Percentiles rank a stretch among this genome's conserved stretches.
phyloP scores from a whole-genome alignment of 2,329 filamentous ascomycete species.

The Harringtonia aguacate region DNA sequence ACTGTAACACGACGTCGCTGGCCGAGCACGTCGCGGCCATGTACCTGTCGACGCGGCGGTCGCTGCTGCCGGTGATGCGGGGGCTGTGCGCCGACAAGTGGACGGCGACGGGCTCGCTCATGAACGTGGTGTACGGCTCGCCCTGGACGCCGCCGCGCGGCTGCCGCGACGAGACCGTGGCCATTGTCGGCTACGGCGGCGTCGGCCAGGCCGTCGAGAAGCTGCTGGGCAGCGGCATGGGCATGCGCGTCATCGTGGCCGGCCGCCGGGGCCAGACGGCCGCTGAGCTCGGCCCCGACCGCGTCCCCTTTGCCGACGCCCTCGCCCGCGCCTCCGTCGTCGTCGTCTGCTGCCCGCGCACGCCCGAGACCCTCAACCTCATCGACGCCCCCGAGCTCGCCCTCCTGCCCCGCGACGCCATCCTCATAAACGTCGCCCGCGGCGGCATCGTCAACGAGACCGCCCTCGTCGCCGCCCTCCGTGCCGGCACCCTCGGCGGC shows the following conservation, averaged over 20 bases:
- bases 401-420: constrained; percentile 14
- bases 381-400: constrained; percentile 13
- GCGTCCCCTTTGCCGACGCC: constrained; percentile 12
- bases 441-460: constrained; percentile 23
- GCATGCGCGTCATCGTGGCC: constrained; percentile 20
- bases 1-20: constrained; percentile 18
- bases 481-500: constrained; percentile 19
- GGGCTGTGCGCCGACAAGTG: constrained; percentile 14
- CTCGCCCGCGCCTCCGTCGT: constrained; percentile 17
- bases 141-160: constrained; percentile 12
- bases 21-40: constrained; percentile 18
- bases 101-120: constrained; percentile 13
- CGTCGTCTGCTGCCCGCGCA: constrained; percentile 23
- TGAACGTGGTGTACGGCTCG: constrained; percentile 6
- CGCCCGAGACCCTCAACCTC: constrained; percentile 16
- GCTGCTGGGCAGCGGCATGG: constrained; percentile 15
- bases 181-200: constrained; percentile 23
- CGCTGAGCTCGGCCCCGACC: constrained; percentile 8
- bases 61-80: constrained; percentile 20
- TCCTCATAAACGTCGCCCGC: constrained; percentile 23
- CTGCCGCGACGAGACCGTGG: constrained; percentile 14
- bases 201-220: constrained; percentile 21
- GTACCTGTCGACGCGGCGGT: constrained; percentile 21
- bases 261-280: constrained; percentile 4
- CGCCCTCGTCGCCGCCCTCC: constrained; percentile 21